Evolutionary conservation across 192 early-diverging fungal genomes (phyloP).

Genomic region (Phycomyces blakesleeanus): DNA sequence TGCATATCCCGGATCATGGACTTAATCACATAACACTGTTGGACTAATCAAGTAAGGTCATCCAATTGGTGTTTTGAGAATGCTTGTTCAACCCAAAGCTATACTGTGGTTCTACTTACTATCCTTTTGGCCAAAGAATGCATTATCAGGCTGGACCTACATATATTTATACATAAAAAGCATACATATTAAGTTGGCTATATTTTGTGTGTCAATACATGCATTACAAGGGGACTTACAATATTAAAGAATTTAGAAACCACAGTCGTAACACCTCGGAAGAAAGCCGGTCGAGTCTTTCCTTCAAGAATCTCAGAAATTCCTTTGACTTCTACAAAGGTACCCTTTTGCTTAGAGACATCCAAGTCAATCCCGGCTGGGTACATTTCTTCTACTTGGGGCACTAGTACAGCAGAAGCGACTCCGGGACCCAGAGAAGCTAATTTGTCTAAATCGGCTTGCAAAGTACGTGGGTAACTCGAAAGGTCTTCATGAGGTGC

Average conservation of each 20-base stretch:
- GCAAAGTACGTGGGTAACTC: constrained; percentile 85
- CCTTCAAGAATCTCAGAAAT: constrained; percentile 94
- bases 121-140: constrained; percentile 97
- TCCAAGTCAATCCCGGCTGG: constrained; percentile 86
- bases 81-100: not conserved
- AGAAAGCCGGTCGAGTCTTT: constrained; percentile 87
- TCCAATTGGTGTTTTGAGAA: not conserved
- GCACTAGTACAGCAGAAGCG: constrained; percentile 58
- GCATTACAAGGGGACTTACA: constrained; percentile 18
- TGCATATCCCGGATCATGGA: constrained; percentile 83
- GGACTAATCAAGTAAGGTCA: constrained; percentile 30
- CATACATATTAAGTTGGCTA: no score
- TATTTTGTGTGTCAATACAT: no score
- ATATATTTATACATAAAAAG: not conserved
- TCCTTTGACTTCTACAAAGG: constrained; percentile 91
- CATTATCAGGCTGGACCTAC: constrained; percentile 67
- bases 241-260: constrained; percentile 93
- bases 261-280: constrained; percentile 95
- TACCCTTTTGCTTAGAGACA: constrained; percentile 70
- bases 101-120: constrained; percentile 32
- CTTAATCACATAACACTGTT: constrained; percentile 83
- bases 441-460: constrained; percentile 70
- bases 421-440: constrained; percentile 35
- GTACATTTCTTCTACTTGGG: constrained; percentile 87
- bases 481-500: constrained; percentile 92